These are phyloP conservation scores for Colletotrichum karsti DNA, from an alignment of 2,329 filamentous ascomycete genomes.

Conservation along the genomic window DNA sequence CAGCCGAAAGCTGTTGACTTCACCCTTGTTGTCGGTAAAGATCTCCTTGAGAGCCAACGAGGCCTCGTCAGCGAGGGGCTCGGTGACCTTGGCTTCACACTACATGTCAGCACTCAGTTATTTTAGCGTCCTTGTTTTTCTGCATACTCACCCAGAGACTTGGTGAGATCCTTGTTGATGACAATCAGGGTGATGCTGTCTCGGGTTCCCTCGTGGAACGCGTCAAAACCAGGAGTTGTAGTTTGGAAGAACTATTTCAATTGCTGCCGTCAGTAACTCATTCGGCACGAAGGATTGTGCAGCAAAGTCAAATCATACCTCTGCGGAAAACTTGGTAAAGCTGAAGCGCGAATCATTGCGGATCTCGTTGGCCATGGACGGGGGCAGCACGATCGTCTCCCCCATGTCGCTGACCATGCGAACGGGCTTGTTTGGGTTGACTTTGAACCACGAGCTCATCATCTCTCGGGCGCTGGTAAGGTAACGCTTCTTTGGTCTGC, in stretches of 20 bases:
- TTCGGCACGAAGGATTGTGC: not conserved
- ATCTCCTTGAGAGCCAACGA: not conserved
- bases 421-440: constrained; percentile 9
- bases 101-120: not conserved
- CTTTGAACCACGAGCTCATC: constrained; percentile 4
- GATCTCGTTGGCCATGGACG: constrained; percentile 12
- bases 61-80: constrained; percentile 13
- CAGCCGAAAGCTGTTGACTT: not conserved
- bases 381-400: not conserved
- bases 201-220: constrained; percentile 2
- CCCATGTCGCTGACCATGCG: not conserved
- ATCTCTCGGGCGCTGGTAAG: not conserved
- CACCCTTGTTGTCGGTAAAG: not conserved
- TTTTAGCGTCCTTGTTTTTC: too few relatives aligned
- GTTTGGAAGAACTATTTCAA: constrained; percentile 1
- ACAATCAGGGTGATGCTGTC: not conserved
- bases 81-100: constrained; percentile 9
- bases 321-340: not conserved
- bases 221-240: not conserved
- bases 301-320: not conserved
- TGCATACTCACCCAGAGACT: not conserved
- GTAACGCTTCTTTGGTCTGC: not conserved
- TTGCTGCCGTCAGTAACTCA: too few relatives aligned
- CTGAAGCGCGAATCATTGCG: not conserved
- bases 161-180: constrained; percentile 18